Conservation (phyloP, 805 yeast genomes). For the Kodamaea lidongshanica region DNA sequence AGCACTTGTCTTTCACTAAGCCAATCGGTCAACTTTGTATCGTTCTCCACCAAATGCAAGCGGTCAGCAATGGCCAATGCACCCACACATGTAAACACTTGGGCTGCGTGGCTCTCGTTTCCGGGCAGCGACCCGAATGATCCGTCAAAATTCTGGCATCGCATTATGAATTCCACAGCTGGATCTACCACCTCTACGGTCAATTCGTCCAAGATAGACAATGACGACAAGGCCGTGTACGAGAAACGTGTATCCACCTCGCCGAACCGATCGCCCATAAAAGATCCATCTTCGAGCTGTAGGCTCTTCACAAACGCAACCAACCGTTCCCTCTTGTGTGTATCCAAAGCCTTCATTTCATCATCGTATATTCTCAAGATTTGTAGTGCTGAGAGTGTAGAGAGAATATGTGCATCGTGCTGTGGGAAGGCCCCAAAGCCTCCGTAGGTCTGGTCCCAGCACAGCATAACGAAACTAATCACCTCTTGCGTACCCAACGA, state of each 20-base stretch:
- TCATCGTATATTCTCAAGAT: slow-evolving; percentile 58
- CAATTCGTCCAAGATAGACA: slow-evolving; percentile 63
- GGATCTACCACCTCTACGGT: slow-evolving; percentile 49
- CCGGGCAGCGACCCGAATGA: slow-evolving; percentile 93
- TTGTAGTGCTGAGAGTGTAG: slow-evolving; percentile 85
- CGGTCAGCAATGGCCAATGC: slow-evolving; percentile 63
- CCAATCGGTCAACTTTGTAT: slow-evolving; percentile 69
- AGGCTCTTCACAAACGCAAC: slow-evolving; percentile 32
- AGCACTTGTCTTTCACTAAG: slow-evolving; percentile 79
- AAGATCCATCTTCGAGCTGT: slow-evolving; percentile 62
- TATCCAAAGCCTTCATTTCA: slow-evolving; percentile 41
- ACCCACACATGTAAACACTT: slow-evolving; percentile 80
- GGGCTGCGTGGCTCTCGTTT: slow-evolving; percentile 93
- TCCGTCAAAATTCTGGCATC: slow-evolving; percentile 89
- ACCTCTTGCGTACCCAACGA: slow-evolving; percentile 57
- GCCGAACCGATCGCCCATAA: slow-evolving; percentile 86
- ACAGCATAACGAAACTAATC: slow-evolving; percentile 59
- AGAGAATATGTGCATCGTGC: slow-evolving; percentile 82
- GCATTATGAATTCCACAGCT: slow-evolving; percentile 58
- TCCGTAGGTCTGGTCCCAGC: slow-evolving; percentile 55
- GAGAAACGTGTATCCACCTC: slow-evolving; percentile 91
- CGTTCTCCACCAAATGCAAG: slow-evolving; percentile 42
- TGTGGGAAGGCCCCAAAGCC: slow-evolving; percentile 88
- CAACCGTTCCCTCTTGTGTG: slow-evolving; percentile 25
- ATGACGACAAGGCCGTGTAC: slow-evolving; percentile 69